Evolutionary conservation across 2,329 filamentous ascomycete genomes (phyloP), one percentile per base, ranked within the genome.

Genomic region (Sporothrix brunneoviolacea): DNA sequence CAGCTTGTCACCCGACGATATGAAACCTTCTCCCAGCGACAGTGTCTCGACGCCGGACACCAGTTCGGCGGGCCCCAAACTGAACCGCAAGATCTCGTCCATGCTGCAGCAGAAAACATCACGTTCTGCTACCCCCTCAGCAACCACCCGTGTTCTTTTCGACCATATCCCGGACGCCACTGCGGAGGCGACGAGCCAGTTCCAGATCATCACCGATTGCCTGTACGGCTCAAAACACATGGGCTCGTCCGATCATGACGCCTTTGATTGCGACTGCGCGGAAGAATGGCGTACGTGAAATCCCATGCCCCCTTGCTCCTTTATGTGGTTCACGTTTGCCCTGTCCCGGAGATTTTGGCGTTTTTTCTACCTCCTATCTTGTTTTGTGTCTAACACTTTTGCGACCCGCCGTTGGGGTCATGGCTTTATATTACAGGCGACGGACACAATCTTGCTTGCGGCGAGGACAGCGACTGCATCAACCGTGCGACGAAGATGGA

Each of bases 401-500:
- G n/a, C n/a, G n/a, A n/a, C n/a, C n/a, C n/a, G n/a, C n/a, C n/a
- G n/a, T n/a, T n/a, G n/a, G n/a, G n/a, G n/a, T n/a, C n/a, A n/a
- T n/a, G n/a, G n/a, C n/a, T n/a, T n/a, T n/a, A n/a, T n/a, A 8
- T 28, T 58, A 18, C 62, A 85, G 82, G 69, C 32, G 71, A 81
- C 65, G 77, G 78, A 55, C 66, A 70, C 57, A 98, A 98, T 66
- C 70, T 84, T 69, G 91, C 93, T 44, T 98, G 93, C 67, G 91
- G 88, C 58, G 91, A 96, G 61, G 89, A 96, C 68, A 95, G 91
- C 15, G 91, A 97, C 68, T 98, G 93, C 70, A 98, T 98, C 75
- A 98, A 98, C 68, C 87, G 93, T 62, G 88, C 89, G 52, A 97
- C 91, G 52, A 97, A 96, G 68, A 95, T 97, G 81, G 93, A 98